Conservation (phyloP, 306 rosid species). For the Fragaria nilgerrensis region DNA sequence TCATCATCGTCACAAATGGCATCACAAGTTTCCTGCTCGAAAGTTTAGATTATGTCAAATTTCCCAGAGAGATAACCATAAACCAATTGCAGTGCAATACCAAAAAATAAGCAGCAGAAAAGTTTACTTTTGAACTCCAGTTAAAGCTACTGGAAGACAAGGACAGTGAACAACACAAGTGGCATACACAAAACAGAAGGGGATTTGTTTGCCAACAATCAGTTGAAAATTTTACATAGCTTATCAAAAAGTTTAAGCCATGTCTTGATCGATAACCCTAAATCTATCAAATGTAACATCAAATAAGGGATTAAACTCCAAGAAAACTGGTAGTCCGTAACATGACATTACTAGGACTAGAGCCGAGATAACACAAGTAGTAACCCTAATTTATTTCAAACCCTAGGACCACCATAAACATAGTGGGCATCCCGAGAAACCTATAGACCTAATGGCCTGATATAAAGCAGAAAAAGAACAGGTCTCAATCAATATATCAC, state of each 20-base stretch:
- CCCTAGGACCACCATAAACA: no score
- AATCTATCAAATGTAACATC: no score
- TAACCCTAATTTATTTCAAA: no score
- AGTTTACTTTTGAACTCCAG: neutral
- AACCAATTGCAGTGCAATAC: neutral
- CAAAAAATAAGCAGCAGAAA: neutral
- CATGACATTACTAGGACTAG: no score
- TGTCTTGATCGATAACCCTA: no score
- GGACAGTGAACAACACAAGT: neutral
- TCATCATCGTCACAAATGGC: constrained; percentile 88
- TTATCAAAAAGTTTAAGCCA: neutral
- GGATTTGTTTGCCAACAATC: neutral
- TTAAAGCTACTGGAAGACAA: neutral
- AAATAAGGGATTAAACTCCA: no score
- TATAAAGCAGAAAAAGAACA: no score
- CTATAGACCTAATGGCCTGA: no score
- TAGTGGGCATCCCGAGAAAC: no score
- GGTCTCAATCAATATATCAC: neutral
- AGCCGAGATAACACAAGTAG: no score
- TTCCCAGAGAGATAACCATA: neutral
- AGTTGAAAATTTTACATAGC: neutral
- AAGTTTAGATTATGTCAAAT: constrained; percentile 6
- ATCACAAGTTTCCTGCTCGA: constrained; percentile 73
- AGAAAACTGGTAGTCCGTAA: no score
- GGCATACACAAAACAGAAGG: neutral